These are phyloP conservation scores for Chlorociboria aeruginascens DNA, from an alignment of 495 filamentous ascomycete genomes.

Conservation along the genomic window DNA sequence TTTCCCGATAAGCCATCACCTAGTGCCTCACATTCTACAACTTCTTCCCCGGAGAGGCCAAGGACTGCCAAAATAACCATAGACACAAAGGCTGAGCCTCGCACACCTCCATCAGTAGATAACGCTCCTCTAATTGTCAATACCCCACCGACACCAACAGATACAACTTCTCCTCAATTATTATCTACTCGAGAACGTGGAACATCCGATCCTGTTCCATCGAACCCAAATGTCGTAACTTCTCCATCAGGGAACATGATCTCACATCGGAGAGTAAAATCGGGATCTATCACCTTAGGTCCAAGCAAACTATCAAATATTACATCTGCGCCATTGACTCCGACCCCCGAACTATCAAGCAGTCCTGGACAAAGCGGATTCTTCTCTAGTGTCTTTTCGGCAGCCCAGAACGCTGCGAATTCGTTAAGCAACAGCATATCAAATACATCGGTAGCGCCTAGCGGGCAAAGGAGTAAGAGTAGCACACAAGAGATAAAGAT, in stretches of 20 bases:
- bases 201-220: constrained; percentile 18
- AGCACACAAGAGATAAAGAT: constrained; percentile 23
- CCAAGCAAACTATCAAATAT: constrained; percentile 86
- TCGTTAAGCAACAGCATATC: constrained; percentile 68
- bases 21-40: not conserved
- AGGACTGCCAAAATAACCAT: constrained; percentile 13
- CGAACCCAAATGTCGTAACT: constrained; percentile 28
- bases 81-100: constrained; percentile 23
- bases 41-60: constrained; percentile 12
- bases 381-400: constrained; percentile 87
- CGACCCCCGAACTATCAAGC: constrained; percentile 46
- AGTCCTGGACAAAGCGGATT: constrained; percentile 48
- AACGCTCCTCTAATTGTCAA: constrained; percentile 41
- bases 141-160: constrained; percentile 43
- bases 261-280: constrained; percentile 52
- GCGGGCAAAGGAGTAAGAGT: constrained; percentile 28
- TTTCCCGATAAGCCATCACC: constrained; percentile 11
- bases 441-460: constrained; percentile 38
- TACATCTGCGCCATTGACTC: constrained; percentile 59
- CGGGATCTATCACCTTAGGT: constrained; percentile 50
- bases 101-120: constrained; percentile 30
- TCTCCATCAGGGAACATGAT: constrained; percentile 57
- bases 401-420: constrained; percentile 88
- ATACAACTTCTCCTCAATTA: constrained; percentile 19
- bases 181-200: constrained; percentile 10